Evolutionary conservation across 805 yeast genomes (phyloP), one percentile per base, ranked within the genome.

Genomic region (Barnettozyma wickerhamii): DNA sequence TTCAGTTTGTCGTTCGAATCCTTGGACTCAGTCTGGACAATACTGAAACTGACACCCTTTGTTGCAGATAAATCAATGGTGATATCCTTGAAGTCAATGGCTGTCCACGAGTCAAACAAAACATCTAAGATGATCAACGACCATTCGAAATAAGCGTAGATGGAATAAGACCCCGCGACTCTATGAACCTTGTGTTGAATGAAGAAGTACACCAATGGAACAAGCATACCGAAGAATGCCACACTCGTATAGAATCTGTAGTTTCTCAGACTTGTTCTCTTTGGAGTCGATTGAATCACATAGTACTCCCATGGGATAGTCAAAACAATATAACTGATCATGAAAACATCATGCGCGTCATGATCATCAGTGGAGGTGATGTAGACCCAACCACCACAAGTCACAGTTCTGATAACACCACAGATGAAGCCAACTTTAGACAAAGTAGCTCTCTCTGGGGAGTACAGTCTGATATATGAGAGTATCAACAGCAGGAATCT

Each of bases 321-420:
- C 46, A 91, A 70, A 2, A 89, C 75, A 43, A 93, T 84, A 64
- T 93, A 93, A 20, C 83, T 60, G 46, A 93, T 88, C 99, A 93
- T 93, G 60, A 91, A 91, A 32, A 93, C 78, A 58, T 93, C 98
- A 60, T 93, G 99, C 68, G 83, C 80, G 63, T 91, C 96, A 53
- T 91, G 98, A 60, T 93, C 96, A 62, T 93, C 99, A 1, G 97
- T 88, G 6, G 96, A 85, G 2, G 99, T 93, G 48, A 93, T 84
- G 59, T 93, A 93, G 7, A 95, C 95, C 97, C 98, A 93, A 10
- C 98, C 98, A 57, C 99, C 99, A 58, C 98, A 93, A 2, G 96
- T 83, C 41, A 93, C 75, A 0, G 99, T 93, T 63, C 99, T 78
- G n/a, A 85, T 40, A 2, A 85, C 45, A n/a, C 99, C 99, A 5